These are phyloP conservation scores for Diplodia sapinea DNA, from an alignment of 2,329 filamentous ascomycete genomes.

Conservation along the genomic window DNA sequence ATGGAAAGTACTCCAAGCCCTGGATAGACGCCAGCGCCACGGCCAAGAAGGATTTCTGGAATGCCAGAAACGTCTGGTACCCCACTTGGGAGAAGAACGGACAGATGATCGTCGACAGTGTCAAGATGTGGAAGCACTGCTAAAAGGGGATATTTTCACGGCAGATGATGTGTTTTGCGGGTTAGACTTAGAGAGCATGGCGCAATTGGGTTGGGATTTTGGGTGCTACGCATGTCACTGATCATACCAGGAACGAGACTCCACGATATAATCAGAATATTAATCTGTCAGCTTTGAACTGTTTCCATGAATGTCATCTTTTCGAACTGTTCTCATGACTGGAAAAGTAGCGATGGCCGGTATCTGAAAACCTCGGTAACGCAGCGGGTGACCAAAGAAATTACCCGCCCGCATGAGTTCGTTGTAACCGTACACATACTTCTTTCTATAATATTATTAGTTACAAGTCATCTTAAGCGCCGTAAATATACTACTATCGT, in stretches of 20 bases:
- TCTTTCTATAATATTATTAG: constrained; percentile 55
- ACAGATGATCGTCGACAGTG: constrained; percentile 35
- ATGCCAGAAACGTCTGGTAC: constrained; percentile 26
- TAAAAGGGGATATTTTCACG: neutral
- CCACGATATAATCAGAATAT: neutral
- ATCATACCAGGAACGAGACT: neutral
- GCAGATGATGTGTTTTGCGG: constrained; percentile 33
- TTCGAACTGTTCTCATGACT: no score
- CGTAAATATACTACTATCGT: constrained; percentile 54
- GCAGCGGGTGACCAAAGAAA: no score
- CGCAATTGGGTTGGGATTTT: constrained; percentile 46
- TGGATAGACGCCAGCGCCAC: constrained; percentile 30
- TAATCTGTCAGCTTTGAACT: neutral
- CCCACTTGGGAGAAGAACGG: constrained; percentile 34
- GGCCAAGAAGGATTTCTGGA: constrained; percentile 31
- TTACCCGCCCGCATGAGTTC: constrained; percentile 59
- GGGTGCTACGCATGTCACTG: neutral
- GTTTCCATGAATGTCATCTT: neutral
- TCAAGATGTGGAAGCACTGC: constrained; percentile 36
- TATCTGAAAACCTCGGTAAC: no score
- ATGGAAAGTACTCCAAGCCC: constrained; percentile 31
- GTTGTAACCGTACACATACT: constrained; percentile 74
- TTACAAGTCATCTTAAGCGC: no score
- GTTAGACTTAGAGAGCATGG: constrained; percentile 34
- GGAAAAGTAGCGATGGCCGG: no score